Evolutionary conservation across 768 basidiomycete genomes (phyloP).

Genomic region (Agaricus bisporus): DNA sequence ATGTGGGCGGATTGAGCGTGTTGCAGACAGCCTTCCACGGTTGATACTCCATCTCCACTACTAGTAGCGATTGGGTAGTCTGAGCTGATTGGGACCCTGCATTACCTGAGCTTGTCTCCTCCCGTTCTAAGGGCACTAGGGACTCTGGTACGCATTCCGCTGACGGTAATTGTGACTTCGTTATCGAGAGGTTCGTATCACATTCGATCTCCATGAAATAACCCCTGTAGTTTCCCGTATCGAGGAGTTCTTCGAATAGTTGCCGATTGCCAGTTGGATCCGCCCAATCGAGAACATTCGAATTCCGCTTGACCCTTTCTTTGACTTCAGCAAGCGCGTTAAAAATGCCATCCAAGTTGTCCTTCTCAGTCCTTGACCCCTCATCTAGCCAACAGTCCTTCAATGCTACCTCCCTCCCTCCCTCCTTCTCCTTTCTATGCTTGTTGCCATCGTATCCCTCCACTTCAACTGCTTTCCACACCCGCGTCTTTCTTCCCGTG

Average conservation of each 20-base stretch:
- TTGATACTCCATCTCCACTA: no score
- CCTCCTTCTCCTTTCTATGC: neutral
- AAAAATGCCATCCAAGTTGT: conserved; percentile 12
- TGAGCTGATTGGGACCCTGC: no score
- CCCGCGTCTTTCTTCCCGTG: conserved; percentile 9
- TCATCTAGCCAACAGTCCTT: conserved; percentile 17
- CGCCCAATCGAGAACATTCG: no score
- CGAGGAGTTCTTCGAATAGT: neutral
- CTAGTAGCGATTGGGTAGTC: no score
- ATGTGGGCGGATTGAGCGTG: no score
- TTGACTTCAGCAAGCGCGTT: conserved; percentile 2
- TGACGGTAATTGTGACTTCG: neutral
- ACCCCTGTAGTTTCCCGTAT: neutral
- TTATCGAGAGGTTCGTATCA: neutral
- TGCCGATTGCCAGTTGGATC: neutral
- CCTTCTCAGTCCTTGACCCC: conserved; percentile 6
- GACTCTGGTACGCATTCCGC: neutral
- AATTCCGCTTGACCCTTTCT: conserved; percentile 1
- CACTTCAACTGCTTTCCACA: conserved; percentile 12
- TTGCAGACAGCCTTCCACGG: no score
- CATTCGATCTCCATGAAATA: conserved; percentile 1
- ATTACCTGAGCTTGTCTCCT: neutral
- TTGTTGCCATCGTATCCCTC: neutral
- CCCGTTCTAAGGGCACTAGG: conserved; percentile 3
- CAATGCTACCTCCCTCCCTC: conserved; percentile 6